A percentile compares a stretch with the other conserved stretches of the same genome.
Evolutionary conservation across 1,284 basidiomycete species (phyloP).

Genomic region (Apiotrichum siamense): DNA sequence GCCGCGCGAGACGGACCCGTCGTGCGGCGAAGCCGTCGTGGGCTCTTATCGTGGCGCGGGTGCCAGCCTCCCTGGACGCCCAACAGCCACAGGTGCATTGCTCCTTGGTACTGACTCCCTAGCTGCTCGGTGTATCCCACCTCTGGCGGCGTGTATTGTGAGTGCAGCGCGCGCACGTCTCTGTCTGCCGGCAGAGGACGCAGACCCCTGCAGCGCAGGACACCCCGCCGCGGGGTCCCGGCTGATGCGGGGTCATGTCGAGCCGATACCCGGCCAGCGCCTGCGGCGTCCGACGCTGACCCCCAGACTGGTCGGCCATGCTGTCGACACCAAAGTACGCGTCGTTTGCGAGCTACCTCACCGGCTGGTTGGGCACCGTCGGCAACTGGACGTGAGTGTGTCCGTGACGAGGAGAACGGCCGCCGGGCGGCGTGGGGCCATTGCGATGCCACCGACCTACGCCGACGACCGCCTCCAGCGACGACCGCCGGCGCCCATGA

Average conservation of each 20-base stretch:
- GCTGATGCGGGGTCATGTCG: too few relatives aligned
- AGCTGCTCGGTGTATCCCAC: conserved; percentile 50
- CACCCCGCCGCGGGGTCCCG: too few relatives aligned
- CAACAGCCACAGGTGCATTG: not conserved
- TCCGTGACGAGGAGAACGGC: too few relatives aligned
- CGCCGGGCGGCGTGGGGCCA: too few relatives aligned
- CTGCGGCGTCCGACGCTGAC: not conserved
- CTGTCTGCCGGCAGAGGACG: not conserved
- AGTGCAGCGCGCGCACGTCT: not conserved
- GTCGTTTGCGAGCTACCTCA: conserved; percentile 48
- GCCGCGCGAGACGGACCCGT: too few relatives aligned
- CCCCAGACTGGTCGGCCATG: conserved; percentile 48
- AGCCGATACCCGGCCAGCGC: too few relatives aligned
- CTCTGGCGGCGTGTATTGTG: conserved; percentile 50
- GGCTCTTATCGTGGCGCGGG: too few relatives aligned
- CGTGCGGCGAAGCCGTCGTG: too few relatives aligned
- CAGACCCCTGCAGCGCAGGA: too few relatives aligned
- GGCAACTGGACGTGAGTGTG: conserved; percentile 50
- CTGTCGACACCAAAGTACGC: conserved; percentile 48
- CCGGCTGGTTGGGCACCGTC: conserved; percentile 50
- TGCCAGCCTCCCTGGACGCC: too few relatives aligned
- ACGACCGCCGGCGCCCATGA: not conserved
- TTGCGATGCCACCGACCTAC: too few relatives aligned
- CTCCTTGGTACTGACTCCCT: not conserved
- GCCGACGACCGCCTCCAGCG: too few relatives aligned